Evolutionary conservation across 1,284 basidiomycete genomes (phyloP), one percentile per base, ranked within the genome.

Genomic region (Polyporus tsugae): DNA sequence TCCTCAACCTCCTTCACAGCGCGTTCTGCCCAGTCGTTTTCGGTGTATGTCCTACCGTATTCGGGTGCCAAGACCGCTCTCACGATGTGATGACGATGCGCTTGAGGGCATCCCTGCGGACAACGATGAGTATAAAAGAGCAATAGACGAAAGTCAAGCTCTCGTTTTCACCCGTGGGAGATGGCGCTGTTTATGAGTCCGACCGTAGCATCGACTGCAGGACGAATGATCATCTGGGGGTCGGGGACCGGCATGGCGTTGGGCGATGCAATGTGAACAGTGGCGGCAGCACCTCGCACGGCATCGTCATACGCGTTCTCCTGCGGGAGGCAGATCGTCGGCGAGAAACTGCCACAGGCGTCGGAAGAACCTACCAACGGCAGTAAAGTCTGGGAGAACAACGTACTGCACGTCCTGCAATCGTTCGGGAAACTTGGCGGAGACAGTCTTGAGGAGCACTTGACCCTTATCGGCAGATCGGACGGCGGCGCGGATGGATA

Each of bases 11-110:
- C 80, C 29, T 83, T 75, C 13, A 87, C 78, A 1, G 85, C 82
- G 46, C 82, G 80, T 2, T 86, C 78, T 78, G 94, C 92, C 92
- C 93, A 95, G 77, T 92, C 86, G 0, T 75, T 70, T 68, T 87
- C 85, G 39, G 78, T 81, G 72, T 82, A 84, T 36, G 46, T 70
- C 59, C 22, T 44, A 57, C 62, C 36, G 49, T 73, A 57, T 2
- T 63, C 59, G 1, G 79, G 74, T 61, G 82, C 79, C 33, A 86
- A 69, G 63, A 90, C 79, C 2, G 89, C 79, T 0, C 85, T 88
- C 91, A 88, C 15, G 82, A 83, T 0, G 90, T 91, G 68, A 94
- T 78, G 38, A 94, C 87, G 42, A 95, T 82, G 58, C 72, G 70
- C 63, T 72, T 68, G 7, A 73, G 61, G 60, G 39, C 52, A 3